Conservation (phyloP, 192 early-diverging fungal genomes). For the Mortierella claussenii region DNA sequence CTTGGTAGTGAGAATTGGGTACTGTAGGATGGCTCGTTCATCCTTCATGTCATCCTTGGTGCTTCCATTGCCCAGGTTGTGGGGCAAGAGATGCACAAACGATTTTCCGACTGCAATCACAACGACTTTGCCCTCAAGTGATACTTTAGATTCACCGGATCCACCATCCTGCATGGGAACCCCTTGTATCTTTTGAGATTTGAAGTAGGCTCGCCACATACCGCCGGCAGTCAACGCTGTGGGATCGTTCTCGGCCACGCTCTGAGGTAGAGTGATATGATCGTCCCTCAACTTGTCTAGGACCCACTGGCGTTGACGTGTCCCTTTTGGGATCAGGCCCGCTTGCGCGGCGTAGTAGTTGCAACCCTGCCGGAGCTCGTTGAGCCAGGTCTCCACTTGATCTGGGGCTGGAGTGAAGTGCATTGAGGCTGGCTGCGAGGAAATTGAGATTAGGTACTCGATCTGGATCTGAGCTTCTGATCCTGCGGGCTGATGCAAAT, state of each 20-base stretch:
- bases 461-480: conserved; percentile 35
- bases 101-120: conserved; percentile 42
- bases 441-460: conserved; percentile 45
- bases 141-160: conserved; percentile 22
- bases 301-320: conserved; percentile 49
- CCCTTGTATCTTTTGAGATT: conserved; percentile 41
- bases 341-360: conserved; percentile 46
- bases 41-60: conserved; percentile 52
- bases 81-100: conserved; percentile 36
- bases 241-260: conserved; percentile 39
- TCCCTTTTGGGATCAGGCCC: conserved; percentile 38
- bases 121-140: conserved; percentile 38
- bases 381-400: conserved; percentile 31
- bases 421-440: conserved; percentile 44
- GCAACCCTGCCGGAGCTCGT: conserved; percentile 40
- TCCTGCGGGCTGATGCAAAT: conserved; percentile 13
- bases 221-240: conserved; percentile 41
- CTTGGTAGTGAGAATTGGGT: conserved; percentile 38
- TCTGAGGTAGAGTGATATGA: conserved; percentile 39
- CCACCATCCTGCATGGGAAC: conserved; percentile 11
- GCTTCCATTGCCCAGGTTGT: conserved; percentile 50
- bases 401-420: conserved; percentile 41
- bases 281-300: conserved; percentile 38
- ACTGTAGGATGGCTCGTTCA: conserved; percentile 42
- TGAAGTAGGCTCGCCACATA: conserved; percentile 50